phyloP scores from a whole-genome alignment of 202 grass and related monocot genomes.

The Zoysia matrella region DNA sequence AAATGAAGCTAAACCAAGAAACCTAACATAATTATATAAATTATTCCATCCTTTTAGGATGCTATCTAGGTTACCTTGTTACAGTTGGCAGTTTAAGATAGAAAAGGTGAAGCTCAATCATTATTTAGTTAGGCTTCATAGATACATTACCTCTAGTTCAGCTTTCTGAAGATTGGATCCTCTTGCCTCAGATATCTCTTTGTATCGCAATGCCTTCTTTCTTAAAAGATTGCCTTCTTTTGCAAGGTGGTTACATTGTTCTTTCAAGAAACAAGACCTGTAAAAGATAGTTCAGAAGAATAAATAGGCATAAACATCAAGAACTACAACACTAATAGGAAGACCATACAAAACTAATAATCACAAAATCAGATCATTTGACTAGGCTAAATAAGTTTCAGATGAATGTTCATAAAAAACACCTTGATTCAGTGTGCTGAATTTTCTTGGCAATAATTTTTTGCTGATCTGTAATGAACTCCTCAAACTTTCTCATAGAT shows the following conservation, averaged over 20 bases:
- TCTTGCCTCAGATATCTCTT: slow-evolving; percentile 71
- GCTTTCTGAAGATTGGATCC: slow-evolving; percentile 71
- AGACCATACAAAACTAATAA: slow-evolving; percentile 9
- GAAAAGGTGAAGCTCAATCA: slow-evolving; percentile 23
- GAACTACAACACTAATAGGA: slow-evolving; percentile 24
- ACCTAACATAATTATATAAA: not conserved
- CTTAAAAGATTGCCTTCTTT: slow-evolving; percentile 57
- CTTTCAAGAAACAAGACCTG: slow-evolving; percentile 60
- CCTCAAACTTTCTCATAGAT: slow-evolving; percentile 50
- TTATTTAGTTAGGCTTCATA: slow-evolving; percentile 19
- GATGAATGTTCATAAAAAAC: slow-evolving; percentile 33
- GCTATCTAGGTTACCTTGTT: not conserved
- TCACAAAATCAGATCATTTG: slow-evolving; percentile 20
- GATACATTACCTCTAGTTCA: slow-evolving; percentile 68
- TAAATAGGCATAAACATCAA: not conserved
- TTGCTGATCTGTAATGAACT: slow-evolving; percentile 43
- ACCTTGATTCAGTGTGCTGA: slow-evolving; percentile 65
- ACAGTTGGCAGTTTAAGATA: slow-evolving; percentile 18
- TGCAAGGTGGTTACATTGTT: slow-evolving; percentile 52
- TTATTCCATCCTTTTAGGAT: not conserved
- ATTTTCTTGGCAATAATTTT: slow-evolving; percentile 48
- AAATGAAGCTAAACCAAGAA: slow-evolving; percentile 3
- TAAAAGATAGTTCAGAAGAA: slow-evolving; percentile 22
- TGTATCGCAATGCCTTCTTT: slow-evolving; percentile 56
- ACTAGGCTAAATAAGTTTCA: slow-evolving; percentile 17